Base-by-base conservation (phyloP, 2,329 filamentous ascomycete genomes). In the Lasiodiplodia gonubiensis region DNA sequence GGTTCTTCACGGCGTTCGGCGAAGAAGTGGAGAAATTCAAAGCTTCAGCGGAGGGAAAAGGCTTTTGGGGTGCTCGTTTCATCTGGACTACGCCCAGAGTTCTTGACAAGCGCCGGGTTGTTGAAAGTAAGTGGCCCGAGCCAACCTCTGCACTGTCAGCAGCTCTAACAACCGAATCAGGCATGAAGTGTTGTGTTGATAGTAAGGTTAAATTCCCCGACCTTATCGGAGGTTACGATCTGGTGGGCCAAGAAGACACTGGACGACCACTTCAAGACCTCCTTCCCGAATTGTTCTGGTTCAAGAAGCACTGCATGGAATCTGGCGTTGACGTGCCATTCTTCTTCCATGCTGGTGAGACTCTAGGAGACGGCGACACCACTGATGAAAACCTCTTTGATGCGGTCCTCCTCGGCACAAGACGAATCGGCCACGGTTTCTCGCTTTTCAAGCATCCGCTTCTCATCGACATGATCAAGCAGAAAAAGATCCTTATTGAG, bases 261-360 rank as follows among this genome's bases (percentile, higher is more conserved):
- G 94, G 93, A 1, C 87, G 92, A 14, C 86, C 93, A 0, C 86
- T 97, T 30, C 84, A 86, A 35, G 91, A 95, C 71, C 81, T 97
- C 3, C 85, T 94, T 0, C 93, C 94, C 0, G 88, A 97, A 74
- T 82, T 98, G 0, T 94, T 97, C 79, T 97, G 93, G 93, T 97
- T 98, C 85, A 89, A 90, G 70, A 94, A 94, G 78, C 88, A 90
- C 72, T 97, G 93, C 77, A 86, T 88, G 0, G 85, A 92, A 74
- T 90, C 93, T 74, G 88, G 86, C 2, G 86, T 97, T 46, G 88
- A 93, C 60, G 89, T 99, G 11, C 94, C 94, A 0, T 97, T 97
- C 82, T 97, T 97, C 83, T 96, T 98, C 82, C 94, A 97, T 77
- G 94, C 94, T 0, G 94, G 94, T 70, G 94, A 97, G 80, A 92